These are phyloP conservation scores for Cnidoscolus chayamansa DNA, from an alignment of 441 rosid genomes.

Conservation along the genomic window DNA sequence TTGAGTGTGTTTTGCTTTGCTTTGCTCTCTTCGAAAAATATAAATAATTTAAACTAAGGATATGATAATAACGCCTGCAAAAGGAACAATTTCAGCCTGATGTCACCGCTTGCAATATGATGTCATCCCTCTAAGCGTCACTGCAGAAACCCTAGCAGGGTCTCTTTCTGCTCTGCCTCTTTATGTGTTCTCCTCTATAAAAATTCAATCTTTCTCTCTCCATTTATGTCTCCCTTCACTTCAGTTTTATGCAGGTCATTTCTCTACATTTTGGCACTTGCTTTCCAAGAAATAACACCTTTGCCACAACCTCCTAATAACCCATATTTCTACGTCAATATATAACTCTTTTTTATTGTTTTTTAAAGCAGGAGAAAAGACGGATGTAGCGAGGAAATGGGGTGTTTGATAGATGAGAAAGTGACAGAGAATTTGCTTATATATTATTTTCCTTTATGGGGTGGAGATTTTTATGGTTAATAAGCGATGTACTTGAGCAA, in stretches of 20 bases:
- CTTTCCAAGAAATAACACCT: background rate
- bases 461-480: constrained; percentile 10
- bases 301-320: constrained; percentile 1
- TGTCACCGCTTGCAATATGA: constrained; percentile 16
- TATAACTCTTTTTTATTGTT: too few relatives aligned
- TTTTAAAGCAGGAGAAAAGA: too few relatives aligned
- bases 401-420: background rate
- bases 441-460: background rate
- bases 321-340: too few relatives aligned
- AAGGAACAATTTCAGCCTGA: constrained; percentile 35
- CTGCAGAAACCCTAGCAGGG: constrained; percentile 17
- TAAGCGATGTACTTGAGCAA: background rate
- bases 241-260: constrained; percentile 20
- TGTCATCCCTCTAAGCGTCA: constrained; percentile 10
- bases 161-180: background rate
- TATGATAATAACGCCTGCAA: constrained; percentile 19
- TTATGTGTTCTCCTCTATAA: too few relatives aligned
- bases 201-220: background rate
- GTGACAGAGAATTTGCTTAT: background rate
- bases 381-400: too few relatives aligned
- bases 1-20: too few relatives aligned
- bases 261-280: background rate
- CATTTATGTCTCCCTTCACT: background rate
- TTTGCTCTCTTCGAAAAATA: background rate
- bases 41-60: too few relatives aligned